A percentile compares a stretch with the other conserved stretches of the same genome.
Conservation (phyloP, 108 stramenopile species). For the Bacterosira constricta region DNA sequence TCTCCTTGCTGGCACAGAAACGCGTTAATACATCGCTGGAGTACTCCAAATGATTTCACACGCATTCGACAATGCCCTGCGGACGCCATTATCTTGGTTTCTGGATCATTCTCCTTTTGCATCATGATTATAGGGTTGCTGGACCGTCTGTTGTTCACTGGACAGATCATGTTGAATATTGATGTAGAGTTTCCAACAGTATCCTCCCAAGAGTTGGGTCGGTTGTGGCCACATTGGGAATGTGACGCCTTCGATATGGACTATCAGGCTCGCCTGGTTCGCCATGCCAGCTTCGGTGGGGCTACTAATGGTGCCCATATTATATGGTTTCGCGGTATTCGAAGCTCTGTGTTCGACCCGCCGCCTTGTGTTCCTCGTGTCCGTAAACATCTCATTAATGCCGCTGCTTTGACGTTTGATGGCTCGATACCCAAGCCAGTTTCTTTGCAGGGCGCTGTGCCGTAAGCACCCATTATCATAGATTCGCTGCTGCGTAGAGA, state of each 20-base stretch:
- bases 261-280: not conserved
- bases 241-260: not conserved
- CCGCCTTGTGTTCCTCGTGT: not conserved
- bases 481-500: not conserved
- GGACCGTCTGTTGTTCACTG: not conserved
- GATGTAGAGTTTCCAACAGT: not conserved
- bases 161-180: not conserved
- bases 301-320: not conserved
- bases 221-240: not conserved
- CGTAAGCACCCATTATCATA: not conserved
- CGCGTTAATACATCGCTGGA: not conserved
- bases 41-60: not conserved
- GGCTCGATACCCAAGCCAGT: not conserved
- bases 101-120: not conserved
- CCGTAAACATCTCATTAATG: not conserved
- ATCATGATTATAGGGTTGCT: not conserved
- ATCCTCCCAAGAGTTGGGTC: not conserved
- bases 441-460: no score
- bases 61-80: not conserved
- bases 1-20: not conserved
- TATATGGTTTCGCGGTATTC: not conserved
- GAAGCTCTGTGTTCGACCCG: not conserved
- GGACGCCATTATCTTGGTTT: not conserved
- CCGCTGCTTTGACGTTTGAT: not conserved
- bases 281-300: not conserved